phyloP scores from a whole-genome alignment of 129 eudicot genomes.

The Glebionis coronaria region DNA sequence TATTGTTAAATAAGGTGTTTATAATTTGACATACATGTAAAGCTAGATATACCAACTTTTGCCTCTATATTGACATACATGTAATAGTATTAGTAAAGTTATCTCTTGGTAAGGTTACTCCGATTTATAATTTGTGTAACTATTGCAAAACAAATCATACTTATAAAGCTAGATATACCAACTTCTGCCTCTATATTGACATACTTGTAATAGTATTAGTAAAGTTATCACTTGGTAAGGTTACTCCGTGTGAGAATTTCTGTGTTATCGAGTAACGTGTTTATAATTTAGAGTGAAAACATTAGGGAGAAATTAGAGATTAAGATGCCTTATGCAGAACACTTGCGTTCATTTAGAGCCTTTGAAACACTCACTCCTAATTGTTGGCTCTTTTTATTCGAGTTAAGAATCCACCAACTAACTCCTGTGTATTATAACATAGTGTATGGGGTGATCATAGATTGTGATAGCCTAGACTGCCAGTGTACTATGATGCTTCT shows the following conservation, averaged over 20 bases:
- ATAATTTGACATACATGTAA: neutral
- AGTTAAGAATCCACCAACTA: neutral
- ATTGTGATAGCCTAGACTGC: neutral
- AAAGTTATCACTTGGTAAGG: neutral
- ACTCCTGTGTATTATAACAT: neutral
- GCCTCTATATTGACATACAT: neutral
- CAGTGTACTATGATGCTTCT: neutral
- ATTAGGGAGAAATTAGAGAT: neutral
- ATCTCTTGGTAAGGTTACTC: neutral
- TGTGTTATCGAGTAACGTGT: neutral
- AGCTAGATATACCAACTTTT: neutral
- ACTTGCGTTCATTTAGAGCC: neutral
- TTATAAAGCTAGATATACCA: too few species aligned
- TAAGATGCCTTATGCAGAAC: neutral
- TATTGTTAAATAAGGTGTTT: too few species aligned
- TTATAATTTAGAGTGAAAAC: neutral
- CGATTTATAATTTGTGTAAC: too few species aligned
- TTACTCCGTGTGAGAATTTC: too few species aligned
- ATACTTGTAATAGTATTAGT: too few species aligned
- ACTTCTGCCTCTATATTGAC: too few species aligned
- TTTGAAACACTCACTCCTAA: neutral
- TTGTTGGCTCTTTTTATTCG: neutral
- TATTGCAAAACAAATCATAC: too few species aligned
- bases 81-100: neutral
- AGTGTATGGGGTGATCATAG: neutral